Percentiles rank a stretch among this genome's conserved stretches.
Evolutionary conservation across 192 early-diverging fungal species (phyloP).

Genomic region (Hyaloraphidium curvatum): DNA sequence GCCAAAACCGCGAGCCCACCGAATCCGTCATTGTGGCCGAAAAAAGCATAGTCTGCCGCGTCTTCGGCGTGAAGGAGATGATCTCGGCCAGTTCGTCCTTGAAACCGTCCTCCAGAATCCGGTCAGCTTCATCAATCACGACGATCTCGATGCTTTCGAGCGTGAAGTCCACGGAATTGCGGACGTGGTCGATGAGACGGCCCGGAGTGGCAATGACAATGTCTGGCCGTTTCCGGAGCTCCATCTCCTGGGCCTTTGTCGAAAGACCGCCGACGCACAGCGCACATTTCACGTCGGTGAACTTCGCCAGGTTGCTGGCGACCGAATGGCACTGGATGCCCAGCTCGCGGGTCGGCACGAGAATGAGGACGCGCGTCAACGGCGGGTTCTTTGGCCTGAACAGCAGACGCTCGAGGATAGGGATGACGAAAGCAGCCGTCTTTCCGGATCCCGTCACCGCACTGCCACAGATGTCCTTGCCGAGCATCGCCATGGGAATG

Average conservation of each 20-base stretch:
- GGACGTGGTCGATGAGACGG: slow-evolving; percentile 91
- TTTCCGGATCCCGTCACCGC: slow-evolving; percentile 98
- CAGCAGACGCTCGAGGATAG: slow-evolving; percentile 81
- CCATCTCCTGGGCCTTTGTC: slow-evolving; percentile 66
- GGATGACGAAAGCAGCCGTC: slow-evolving; percentile 90
- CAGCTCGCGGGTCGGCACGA: slow-evolving; percentile 95
- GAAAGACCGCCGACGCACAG: slow-evolving; percentile 82
- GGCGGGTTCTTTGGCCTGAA: slow-evolving; percentile 65
- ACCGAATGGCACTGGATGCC: slow-evolving; percentile 93
- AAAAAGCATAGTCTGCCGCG: slow-evolving; percentile 94
- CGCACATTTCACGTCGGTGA: slow-evolving; percentile 68
- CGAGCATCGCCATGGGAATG: slow-evolving; percentile 86
- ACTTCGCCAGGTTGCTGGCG: slow-evolving; percentile 60
- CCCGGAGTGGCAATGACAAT: slow-evolving; percentile 95
- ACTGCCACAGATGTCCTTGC: slow-evolving; percentile 93
- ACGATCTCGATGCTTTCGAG: slow-evolving; percentile 84
- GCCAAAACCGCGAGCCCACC: slow-evolving; percentile 8
- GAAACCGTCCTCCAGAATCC: slow-evolving; percentile 97
- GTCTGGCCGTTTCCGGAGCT: slow-evolving; percentile 71
- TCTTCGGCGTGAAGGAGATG: slow-evolving; percentile 64
- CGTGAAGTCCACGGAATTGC: slow-evolving; percentile 74
- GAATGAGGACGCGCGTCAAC: slow-evolving; percentile 66
- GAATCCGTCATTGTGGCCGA: slow-evolving; percentile 99
- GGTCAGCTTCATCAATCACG: slow-evolving; percentile 98
- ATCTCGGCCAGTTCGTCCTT: slow-evolving; percentile 89